Percentiles rank a stretch among this genome's conserved stretches.
phyloP scores from a whole-genome alignment of 2,329 filamentous ascomycete genomes.

The Colletotrichum gigasporum region DNA sequence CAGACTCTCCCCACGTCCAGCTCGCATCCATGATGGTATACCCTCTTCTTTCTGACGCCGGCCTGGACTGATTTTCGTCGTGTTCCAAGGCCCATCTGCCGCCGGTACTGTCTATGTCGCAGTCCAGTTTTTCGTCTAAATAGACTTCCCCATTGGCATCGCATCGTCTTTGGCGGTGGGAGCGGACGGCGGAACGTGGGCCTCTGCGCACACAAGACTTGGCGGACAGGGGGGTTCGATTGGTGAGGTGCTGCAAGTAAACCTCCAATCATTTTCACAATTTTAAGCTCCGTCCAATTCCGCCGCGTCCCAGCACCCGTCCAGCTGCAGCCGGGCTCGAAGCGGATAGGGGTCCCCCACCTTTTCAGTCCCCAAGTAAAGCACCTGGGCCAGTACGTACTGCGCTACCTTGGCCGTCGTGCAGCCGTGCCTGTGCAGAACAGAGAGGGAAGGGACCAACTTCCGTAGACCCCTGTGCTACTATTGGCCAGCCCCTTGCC shows the following conservation, averaged over 20 bases:
- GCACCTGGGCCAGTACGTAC: not conserved
- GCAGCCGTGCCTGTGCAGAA: constrained; percentile 6
- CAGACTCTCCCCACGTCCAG: not conserved
- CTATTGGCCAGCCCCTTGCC: constrained; percentile 10
- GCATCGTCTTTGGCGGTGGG: too few species aligned
- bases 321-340: not conserved
- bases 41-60: not conserved
- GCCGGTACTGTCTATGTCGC: too few species aligned
- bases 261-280: not conserved
- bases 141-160: constrained; percentile 3
- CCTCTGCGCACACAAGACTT: not conserved
- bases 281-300: constrained; percentile 27
- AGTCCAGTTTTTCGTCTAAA: constrained; percentile 2
- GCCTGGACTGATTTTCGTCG: not conserved
- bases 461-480: not conserved
- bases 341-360: constrained; percentile 22
- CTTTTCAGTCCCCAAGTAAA: not conserved
- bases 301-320: too few species aligned
- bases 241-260: not conserved
- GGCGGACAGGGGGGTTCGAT: not conserved
- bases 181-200: not conserved
- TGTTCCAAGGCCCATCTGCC: not conserved
- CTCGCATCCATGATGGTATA: not conserved
- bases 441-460: not conserved
- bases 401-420: not conserved